Evolutionary conservation across 73 alveolate species (phyloP).

Genomic region (Blepharisma stoltei): DNA sequence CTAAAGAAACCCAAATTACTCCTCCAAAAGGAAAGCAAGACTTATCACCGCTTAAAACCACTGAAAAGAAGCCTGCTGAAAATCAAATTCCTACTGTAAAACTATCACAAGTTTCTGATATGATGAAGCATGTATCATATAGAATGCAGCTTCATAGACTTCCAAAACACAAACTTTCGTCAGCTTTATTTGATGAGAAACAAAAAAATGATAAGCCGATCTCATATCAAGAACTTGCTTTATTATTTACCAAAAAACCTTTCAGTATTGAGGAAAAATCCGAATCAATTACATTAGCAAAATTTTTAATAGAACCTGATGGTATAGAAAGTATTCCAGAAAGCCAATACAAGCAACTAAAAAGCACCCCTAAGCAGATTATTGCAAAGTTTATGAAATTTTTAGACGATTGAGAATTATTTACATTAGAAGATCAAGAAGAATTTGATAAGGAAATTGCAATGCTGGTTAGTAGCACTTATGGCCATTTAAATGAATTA

Average conservation of each 20-base stretch:
- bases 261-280: neutral
- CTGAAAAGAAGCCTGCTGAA: neutral
- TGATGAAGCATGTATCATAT: neutral
- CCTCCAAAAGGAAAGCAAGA: neutral
- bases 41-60: neutral
- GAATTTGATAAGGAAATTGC: neutral
- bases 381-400: neutral
- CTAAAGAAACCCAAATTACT: neutral
- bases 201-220: no score
- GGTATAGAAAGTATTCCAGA: neutral
- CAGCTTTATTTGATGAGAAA: neutral
- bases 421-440: neutral
- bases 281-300: neutral
- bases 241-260: neutral
- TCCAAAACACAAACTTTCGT: neutral
- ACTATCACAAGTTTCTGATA: neutral
- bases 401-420: neutral
- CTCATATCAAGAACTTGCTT: no score
- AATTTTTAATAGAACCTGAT: neutral
- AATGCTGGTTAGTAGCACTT: neutral
- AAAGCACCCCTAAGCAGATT: neutral
- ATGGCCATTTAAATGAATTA: neutral
- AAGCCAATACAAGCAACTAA: neutral
- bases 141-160: slow-evolving; percentile 24
- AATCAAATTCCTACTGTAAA: neutral